Base-by-base conservation (phyloP, 768 basidiomycete species). In the Boletus reticulatus region DNA sequence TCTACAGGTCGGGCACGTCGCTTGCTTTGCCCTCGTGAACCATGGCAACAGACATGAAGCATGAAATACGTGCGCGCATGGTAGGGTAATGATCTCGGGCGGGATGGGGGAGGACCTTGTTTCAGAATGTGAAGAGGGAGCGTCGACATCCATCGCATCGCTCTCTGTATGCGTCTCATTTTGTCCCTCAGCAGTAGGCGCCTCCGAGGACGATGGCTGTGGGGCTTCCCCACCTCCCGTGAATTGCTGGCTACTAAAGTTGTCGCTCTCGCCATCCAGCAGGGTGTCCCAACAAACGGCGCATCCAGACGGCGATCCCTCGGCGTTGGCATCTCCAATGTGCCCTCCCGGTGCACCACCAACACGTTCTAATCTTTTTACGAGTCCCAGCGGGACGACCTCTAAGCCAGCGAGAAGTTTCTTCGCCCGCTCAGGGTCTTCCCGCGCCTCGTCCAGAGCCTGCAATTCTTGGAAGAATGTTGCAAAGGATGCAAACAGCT, bases 61-160 rank as follows among this genome's bases (percentile, higher is more conserved):
- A 61, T 92, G 90, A 74, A 92, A 92, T 49, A 89, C 83, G 67
- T 92, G 90, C 9, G 88, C 82, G 64, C 90, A 92, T 5, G 90
- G 90, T 10, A 92, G 79, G 4, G 83, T 74, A 36, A 92, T 83
- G 47, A 92, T 80, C 62, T 63, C 63, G 5, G 55, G 31, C 31
- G 62, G 9, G 4, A 34, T 20, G n/a, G 49, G 37, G 8, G 61
- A 4, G 8, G 64, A 58, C 11, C 46, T 55, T 16, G 60, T n/a
- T 11, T 61, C 56, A 6, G 61, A 42, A 17, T 53, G 54, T 56
- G 63, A 13, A 4, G 59, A 38, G 4, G 54, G 14, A 2, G 61
- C 22, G 34, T 74, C 66, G 1, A 70, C 48, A 10, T 65, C 56
- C 60, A 67, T 63, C 36, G 60, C 39, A 36, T 63, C 48, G 22